Conservation (phyloP, 805 yeast species). For the Ogataea dorogensis region DNA sequence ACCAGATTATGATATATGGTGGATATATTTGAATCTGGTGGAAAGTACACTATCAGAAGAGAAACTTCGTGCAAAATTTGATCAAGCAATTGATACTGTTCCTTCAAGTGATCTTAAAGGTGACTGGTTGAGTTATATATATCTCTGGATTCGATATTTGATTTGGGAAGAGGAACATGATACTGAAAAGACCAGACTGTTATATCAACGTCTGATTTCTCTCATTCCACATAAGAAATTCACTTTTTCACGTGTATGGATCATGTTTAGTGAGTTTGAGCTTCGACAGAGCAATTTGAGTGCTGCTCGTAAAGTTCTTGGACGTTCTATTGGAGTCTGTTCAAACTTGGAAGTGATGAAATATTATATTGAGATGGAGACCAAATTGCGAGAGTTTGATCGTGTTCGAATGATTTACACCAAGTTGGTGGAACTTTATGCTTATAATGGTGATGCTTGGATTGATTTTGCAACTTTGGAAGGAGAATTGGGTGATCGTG, state of each 20-base stretch:
- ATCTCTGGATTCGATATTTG: constrained; percentile 67
- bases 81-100: constrained; percentile 39
- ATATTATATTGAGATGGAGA: constrained; percentile 68
- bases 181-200: constrained; percentile 43
- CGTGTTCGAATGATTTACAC: constrained; percentile 73
- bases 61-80: constrained; percentile 36
- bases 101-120: constrained; percentile 37
- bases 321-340: constrained; percentile 66
- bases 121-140: constrained; percentile 68
- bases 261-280: constrained; percentile 66
- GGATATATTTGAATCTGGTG: constrained; percentile 61
- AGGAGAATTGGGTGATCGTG: constrained; percentile 60
- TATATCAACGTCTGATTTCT: constrained; percentile 50
- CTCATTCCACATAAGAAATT: constrained; percentile 57
- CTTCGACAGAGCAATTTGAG: constrained; percentile 54
- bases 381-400: constrained; percentile 70
- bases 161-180: constrained; percentile 56
- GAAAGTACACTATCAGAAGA: constrained; percentile 37
- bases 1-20: constrained; percentile 75
- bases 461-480: constrained; percentile 69
- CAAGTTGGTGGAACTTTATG: constrained; percentile 54
- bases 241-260: constrained; percentile 76
- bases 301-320: constrained; percentile 65
- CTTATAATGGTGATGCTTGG: constrained; percentile 49
- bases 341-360: constrained; percentile 59